phyloP scores from a whole-genome alignment of 2,329 filamentous ascomycete species.

The Fusarium stilboides region DNA sequence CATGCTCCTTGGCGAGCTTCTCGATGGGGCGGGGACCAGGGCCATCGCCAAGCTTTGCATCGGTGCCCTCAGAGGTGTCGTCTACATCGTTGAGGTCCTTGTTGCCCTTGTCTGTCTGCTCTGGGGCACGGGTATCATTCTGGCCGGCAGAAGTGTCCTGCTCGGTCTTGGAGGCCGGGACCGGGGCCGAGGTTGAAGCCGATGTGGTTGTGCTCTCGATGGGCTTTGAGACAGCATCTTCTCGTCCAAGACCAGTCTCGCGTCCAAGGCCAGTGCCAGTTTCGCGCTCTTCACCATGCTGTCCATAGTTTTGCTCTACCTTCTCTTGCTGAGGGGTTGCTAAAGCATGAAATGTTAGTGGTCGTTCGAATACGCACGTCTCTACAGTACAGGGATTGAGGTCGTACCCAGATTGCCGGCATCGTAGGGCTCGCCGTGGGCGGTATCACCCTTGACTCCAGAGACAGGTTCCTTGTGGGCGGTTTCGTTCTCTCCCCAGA shows the following conservation, averaged over 20 bases:
- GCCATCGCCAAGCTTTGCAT: conserved; percentile 53
- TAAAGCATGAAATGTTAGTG: conserved; percentile 15
- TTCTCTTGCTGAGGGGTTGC: conserved; percentile 41
- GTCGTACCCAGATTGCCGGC: conserved; percentile 77
- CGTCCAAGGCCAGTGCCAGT: neutral
- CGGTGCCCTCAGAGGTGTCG: conserved; percentile 43
- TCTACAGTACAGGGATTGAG: neutral
- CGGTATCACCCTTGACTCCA: conserved; percentile 77
- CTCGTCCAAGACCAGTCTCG: conserved; percentile 18
- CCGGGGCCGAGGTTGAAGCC: neutral
- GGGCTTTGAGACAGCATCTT: conserved; percentile 10
- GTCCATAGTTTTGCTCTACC: conserved; percentile 34
- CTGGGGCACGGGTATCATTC: conserved; percentile 59
- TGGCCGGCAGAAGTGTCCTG: conserved; percentile 52
- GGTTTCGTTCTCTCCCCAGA: conserved; percentile 61
- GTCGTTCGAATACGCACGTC: neutral
- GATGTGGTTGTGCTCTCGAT: conserved; percentile 5
- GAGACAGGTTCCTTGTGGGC: conserved; percentile 76
- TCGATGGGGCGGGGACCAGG: conserved; percentile 51
- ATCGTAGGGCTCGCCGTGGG: conserved; percentile 81
- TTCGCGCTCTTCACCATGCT: conserved; percentile 23
- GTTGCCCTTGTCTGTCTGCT: conserved; percentile 49
- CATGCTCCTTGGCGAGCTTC: conserved; percentile 55
- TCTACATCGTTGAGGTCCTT: conserved; percentile 56
- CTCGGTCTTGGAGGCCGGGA: conserved; percentile 9